Evolutionary conservation across 495 filamentous ascomycete genomes (phyloP), one percentile per base, ranked within the genome.

Genomic region (Xylaria acuta): DNA sequence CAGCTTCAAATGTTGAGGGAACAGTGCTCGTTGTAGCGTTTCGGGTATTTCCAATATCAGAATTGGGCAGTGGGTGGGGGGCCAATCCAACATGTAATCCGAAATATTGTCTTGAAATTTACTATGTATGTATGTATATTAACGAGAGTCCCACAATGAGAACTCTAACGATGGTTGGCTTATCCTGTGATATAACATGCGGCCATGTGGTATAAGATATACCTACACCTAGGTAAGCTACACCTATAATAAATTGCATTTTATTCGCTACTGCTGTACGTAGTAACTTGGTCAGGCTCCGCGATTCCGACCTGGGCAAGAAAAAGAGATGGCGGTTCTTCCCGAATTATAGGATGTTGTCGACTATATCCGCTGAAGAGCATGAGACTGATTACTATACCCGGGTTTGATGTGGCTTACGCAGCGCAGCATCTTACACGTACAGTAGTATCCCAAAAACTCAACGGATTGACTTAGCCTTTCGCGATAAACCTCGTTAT

Each of bases 361-460:
- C 65, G 43, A 56, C 34, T 56, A 54, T 54, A 67, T 41, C 22
- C 5, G 32, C 18, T 40, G 45, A 38, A 53, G 45, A 30, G 25
- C 8, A 53, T 36, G 25, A 22, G 64, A 25, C 36, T 54, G 49
- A 56, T 67, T 67, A 56, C 49, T 67, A 43, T 67, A 43, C 34
- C 65, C 18, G 34, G 32, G 22, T 9, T 64, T 41, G 27, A 40
- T 25, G 18, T 34, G 16, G 64, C 64, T 66, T 36, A 66, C 30
- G 64, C 30, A 38, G 64, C 45, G 30, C 64, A 6, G 43, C 43
- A 53, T 51, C 41, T 36, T 53, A 53, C 64, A 51, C 2, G 64
- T n/a, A n/a, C n/a, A n/a, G n/a, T 25, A 67, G 64, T 53, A 36
- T 51, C 64, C 18, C 27, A 41, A 49, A 32, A 65, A 32, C 18